phyloP scores from a whole-genome alignment of 495 filamentous ascomycete species.

The Letharia columbiana region DNA sequence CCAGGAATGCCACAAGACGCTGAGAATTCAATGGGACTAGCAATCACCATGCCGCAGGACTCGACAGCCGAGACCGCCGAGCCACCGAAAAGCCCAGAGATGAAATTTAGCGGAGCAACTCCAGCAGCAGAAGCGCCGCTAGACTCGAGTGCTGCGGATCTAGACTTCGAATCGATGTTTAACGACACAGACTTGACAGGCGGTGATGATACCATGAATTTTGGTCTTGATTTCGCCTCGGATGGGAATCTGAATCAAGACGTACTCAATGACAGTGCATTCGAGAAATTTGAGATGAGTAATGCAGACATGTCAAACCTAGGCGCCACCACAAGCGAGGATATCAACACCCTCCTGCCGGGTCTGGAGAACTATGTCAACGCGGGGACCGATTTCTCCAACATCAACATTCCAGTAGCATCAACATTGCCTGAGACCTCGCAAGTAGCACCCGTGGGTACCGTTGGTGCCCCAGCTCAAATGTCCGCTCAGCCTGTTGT shows the following conservation, averaged over 20 bases:
- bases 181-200: slow-evolving; percentile 27
- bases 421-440: slow-evolving; percentile 8
- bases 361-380: slow-evolving; percentile 30
- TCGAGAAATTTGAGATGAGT: slow-evolving; percentile 25
- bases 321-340: slow-evolving; percentile 24
- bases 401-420: slow-evolving; percentile 18
- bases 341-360: slow-evolving; percentile 27
- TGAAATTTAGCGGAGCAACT: background rate
- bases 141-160: slow-evolving; percentile 8
- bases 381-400: slow-evolving; percentile 36
- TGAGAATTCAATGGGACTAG: slow-evolving; percentile 12
- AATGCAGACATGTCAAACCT: slow-evolving; percentile 23
- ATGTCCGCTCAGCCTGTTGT: slow-evolving; percentile 13
- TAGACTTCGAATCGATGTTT: slow-evolving; percentile 26
- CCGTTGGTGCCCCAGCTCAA: background rate
- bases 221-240: slow-evolving; percentile 40
- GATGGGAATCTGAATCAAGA: slow-evolving; percentile 40
- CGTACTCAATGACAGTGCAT: slow-evolving; percentile 35
- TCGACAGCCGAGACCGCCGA: background rate
- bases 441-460: background rate
- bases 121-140: background rate
- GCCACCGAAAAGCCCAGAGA: background rate
- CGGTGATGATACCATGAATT: slow-evolving; percentile 36
- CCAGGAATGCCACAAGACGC: slow-evolving; percentile 20
- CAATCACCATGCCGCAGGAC: slow-evolving; percentile 15